Base-by-base conservation (phyloP, 2,329 filamentous ascomycete genomes). In the Cytospora piceicola region DNA sequence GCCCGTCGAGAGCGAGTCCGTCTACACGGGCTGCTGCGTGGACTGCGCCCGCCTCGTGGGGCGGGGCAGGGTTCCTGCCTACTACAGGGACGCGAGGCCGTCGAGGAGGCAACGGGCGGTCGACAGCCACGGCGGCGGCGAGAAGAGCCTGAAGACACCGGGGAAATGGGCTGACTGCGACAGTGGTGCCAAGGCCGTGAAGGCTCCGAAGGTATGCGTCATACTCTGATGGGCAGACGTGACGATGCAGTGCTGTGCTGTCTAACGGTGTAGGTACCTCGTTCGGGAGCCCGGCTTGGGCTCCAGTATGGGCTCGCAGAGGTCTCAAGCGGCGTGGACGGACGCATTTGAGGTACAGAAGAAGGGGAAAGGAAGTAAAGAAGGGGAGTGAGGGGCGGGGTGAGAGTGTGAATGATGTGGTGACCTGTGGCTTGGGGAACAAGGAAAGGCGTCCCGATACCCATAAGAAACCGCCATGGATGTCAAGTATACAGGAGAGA, bases 1-100 rank as follows among this genome's bases (percentile, higher is more conserved):
- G 24, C 39, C n/a, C 36, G 11, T 52, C 51, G 39, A 66, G 30
- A 55, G 49, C 39, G 24, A 32, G 56, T 3, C 29, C 6, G 15
- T 55, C 36, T 51, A 60, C 56, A 63, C 29, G 14, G 61, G 30
- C 32, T 67, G 65, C 61, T 64, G 65, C 14, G 53, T 30, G 17
- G 52, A 57, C 39, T 64, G 51, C 22, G n/a, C 60, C 12, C 60
- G 53, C 5, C 39, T 51, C n/a, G 17, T 57, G 22, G 46, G 39
- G 20, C 11, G 12, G 27, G 51, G 51, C 4, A 7, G 20, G 11
- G 52, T 14, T 8, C 60, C 60, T 29, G 11, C 29, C 17, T 29
- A 57, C 39, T 57, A 46, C 52, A 57, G 22, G 60, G 30, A 51
- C 30, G 34, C 8, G 12, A 42, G 34, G n/a, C 17, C n/a, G 27